Evolutionary conservation across 2,329 filamentous ascomycete species (phyloP), one percentile per base, ranked within the genome.

Genomic region (Dactylellina leptospora): DNA sequence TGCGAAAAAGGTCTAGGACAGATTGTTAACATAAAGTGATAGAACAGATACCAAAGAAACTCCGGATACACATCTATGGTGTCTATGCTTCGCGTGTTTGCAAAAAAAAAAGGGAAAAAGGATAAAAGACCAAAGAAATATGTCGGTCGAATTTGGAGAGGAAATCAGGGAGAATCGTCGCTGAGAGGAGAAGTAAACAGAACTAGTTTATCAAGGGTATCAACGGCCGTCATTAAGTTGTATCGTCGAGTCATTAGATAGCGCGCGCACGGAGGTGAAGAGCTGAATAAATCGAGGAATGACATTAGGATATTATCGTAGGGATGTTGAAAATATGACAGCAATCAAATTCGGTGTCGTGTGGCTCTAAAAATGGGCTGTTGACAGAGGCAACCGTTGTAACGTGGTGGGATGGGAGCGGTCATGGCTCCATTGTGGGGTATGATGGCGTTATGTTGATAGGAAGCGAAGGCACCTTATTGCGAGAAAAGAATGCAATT

Each of bases 41-140:
- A 28, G 42, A 54, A 40, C 20, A 27, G 5, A 48, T 11, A 45
- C 59, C 22, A 40, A 58, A 28, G 33, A 58, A 64, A 59, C 60
- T 58, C 54, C 68, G 59, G 54, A 44, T 58, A 72, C 68, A 72
- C 68, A 72, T 72, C 68, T 72, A 72, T 72, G 53, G 66, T 72
- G 68, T 72, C 59, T 72, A 72, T 72, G 68, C 68, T 64, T 58
- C 59, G 68, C 51, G 58, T 50, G 60, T 23, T 23, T n/a, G 36
- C 9, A 28, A 50, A 40, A 62, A 47, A 62, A 23, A 20, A 20
- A 48, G 36, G 8, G 10, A 53, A 40, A 1, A 58, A 36, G 20
- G 18, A 38, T 42, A 64, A 54, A 42, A 28, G 20, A 60, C 60
- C 60, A 68, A 59, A 59, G 27, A 27, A 27, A 50, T 55, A 64